Percentiles rank a stretch among this genome's conserved stretches.
Conservation (phyloP, 257 asterid genomes). For the Solanum habrochaites region DNA sequence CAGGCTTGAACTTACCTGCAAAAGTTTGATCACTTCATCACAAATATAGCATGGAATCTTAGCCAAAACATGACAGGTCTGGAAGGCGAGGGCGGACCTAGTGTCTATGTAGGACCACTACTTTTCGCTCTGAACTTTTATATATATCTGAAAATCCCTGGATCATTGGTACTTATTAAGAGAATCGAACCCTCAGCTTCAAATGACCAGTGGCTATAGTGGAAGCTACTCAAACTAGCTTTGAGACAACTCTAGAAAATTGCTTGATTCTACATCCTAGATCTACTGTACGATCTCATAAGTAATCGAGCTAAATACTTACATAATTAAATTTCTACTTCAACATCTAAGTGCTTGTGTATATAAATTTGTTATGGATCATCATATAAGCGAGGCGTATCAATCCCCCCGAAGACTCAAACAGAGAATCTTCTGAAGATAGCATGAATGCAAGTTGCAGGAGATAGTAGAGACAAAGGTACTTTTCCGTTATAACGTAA, state of each 20-base stretch:
- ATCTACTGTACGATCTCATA: background rate
- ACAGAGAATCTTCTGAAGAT: background rate
- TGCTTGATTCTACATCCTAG: background rate
- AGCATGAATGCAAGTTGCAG: too few relatives aligned
- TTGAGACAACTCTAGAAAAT: background rate
- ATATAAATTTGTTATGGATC: background rate
- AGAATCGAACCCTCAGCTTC: background rate
- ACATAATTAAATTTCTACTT: background rate
- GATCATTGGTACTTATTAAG: background rate
- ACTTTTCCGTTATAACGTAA: background rate
- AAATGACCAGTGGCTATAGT: background rate
- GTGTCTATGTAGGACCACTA: background rate
- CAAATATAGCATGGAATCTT: background rate
- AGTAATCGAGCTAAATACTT: background rate
- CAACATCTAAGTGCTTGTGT: background rate
- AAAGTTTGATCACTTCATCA: background rate
- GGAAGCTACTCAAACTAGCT: background rate
- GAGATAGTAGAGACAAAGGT: too few relatives aligned
- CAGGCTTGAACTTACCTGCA: constrained; percentile 96
- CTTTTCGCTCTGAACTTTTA: background rate
- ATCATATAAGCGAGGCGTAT: background rate
- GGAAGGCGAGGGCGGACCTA: background rate
- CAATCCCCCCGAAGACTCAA: background rate
- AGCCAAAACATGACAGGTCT: background rate
- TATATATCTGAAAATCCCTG: background rate